These are phyloP conservation scores for Priceomyces fermenticarens DNA, from an alignment of 805 yeast genomes.

Conservation along the genomic window DNA sequence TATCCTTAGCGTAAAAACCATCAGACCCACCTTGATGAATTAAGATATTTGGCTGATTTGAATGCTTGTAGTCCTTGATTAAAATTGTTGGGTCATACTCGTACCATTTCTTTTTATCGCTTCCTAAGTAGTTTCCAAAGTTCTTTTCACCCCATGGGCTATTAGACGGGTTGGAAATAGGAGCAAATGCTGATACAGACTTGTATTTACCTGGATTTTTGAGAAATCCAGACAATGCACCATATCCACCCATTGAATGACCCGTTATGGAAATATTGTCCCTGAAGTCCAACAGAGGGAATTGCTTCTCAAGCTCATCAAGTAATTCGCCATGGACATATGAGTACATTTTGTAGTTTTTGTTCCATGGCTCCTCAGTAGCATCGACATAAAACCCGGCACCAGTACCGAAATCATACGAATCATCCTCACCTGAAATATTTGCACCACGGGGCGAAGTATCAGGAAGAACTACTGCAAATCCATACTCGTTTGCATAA, in stretches of 20 bases:
- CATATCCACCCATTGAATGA: conserved; percentile 98
- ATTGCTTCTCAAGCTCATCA: conserved; percentile 41
- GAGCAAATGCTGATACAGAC: conserved; percentile 87
- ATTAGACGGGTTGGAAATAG: conserved; percentile 75
- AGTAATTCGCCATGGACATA: conserved; percentile 78
- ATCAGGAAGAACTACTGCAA: conserved; percentile 91
- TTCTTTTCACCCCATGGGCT: conserved; percentile 89
- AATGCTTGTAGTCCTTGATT: conserved; percentile 55
- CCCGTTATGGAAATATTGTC: conserved; percentile 77
- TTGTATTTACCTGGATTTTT: conserved; percentile 69
- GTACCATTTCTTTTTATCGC: conserved; percentile 58
- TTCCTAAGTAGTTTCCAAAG: conserved; percentile 75
- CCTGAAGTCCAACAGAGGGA: conserved; percentile 52
- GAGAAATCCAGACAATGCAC: conserved; percentile 70
- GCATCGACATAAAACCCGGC: conserved; percentile 96
- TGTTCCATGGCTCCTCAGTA: conserved; percentile 63
- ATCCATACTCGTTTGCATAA: conserved; percentile 75
- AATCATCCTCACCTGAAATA: conserved; percentile 74
- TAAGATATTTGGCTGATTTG: conserved; percentile 54
- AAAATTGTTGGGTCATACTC: conserved; percentile 84
- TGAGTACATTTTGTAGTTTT: conserved; percentile 81
- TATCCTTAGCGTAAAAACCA: conserved; percentile 56
- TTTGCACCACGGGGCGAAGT: conserved; percentile 91
- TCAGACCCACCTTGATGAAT: conserved; percentile 84
- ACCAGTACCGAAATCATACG: conserved; percentile 90